Conservation (phyloP, 2,329 filamentous ascomycete genomes). For the Colletotrichum sp. region DNA sequence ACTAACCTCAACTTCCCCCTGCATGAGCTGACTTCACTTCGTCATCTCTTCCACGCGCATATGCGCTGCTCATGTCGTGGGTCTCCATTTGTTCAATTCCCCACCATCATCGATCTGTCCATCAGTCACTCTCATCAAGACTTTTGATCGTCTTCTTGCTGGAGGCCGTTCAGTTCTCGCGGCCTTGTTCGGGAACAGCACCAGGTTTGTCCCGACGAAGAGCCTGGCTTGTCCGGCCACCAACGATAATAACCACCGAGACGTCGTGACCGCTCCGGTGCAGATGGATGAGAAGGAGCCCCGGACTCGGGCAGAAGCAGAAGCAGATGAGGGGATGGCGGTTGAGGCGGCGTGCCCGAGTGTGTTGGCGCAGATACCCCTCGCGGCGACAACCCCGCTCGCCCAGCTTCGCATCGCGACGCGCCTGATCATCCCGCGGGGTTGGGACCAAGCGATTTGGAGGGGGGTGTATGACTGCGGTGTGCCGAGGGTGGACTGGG, state of each 20-base stretch:
- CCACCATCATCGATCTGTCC: neutral
- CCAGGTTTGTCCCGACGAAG: no score
- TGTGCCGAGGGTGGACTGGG: neutral
- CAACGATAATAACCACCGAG: rapidly evolving
- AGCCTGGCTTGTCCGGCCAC: neutral
- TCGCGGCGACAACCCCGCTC: neutral
- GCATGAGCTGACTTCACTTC: neutral
- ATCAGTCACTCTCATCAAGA: neutral
- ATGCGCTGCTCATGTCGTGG: neutral
- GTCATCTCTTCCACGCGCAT: neutral
- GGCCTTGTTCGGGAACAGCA: no score
- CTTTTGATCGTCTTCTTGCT: neutral
- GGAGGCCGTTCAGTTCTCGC: rapidly evolving
- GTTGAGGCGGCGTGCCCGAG: rapidly evolving
- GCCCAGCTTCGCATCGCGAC: neutral
- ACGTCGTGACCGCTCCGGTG: rapidly evolving
- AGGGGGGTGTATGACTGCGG: rapidly evolving
- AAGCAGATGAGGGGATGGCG: rapidly evolving
- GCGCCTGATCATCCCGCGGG: rapidly evolving
- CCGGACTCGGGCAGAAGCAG: rapidly evolving
- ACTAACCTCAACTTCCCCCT: neutral
- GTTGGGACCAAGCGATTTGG: rapidly evolving
- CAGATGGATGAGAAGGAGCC: neutral
- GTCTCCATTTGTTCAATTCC: neutral
- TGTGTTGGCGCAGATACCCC: neutral